phyloP scores from a whole-genome alignment of 768 basidiomycete genomes.

The Dentipellis fragilis region DNA sequence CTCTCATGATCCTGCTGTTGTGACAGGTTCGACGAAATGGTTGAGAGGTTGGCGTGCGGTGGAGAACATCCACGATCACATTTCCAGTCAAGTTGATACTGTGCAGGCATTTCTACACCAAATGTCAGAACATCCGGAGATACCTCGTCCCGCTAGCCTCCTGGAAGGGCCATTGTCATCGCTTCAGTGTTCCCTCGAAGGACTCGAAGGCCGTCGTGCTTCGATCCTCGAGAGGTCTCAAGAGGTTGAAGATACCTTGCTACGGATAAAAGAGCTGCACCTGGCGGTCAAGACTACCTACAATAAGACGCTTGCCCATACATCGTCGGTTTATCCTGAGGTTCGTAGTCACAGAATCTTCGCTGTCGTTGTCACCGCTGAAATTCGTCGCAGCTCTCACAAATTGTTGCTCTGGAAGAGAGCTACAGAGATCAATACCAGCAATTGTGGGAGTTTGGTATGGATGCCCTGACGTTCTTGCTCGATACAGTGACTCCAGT shows the following conservation, averaged over 20 bases:
- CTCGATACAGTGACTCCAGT: constrained; percentile 71
- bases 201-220: constrained; percentile 37
- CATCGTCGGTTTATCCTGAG: constrained; percentile 73
- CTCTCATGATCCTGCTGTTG: constrained; percentile 68
- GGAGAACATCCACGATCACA: constrained; percentile 61
- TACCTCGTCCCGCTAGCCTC: constrained; percentile 33
- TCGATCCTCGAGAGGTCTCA: constrained; percentile 36
- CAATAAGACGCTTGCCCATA: constrained; percentile 53
- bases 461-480: constrained; percentile 67
- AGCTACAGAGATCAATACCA: constrained; percentile 75
- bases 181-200: constrained; percentile 38
- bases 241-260: constrained; percentile 38
- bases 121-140: neutral
- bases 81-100: constrained; percentile 46
- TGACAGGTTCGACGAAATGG: constrained; percentile 54
- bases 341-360: constrained; percentile 25
- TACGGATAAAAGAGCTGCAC: constrained; percentile 46
- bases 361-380: neutral
- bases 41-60: constrained; percentile 61
- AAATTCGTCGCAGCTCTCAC: constrained; percentile 41
- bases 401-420: constrained; percentile 63
- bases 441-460: constrained; percentile 72
- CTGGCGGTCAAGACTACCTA: constrained; percentile 50
- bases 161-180: constrained; percentile 36
- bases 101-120: constrained; percentile 13